Percentiles rank a stretch among this genome's conserved stretches.
Conservation (phyloP, 2,329 filamentous ascomycete genomes). For the Calonectria crousiana region DNA sequence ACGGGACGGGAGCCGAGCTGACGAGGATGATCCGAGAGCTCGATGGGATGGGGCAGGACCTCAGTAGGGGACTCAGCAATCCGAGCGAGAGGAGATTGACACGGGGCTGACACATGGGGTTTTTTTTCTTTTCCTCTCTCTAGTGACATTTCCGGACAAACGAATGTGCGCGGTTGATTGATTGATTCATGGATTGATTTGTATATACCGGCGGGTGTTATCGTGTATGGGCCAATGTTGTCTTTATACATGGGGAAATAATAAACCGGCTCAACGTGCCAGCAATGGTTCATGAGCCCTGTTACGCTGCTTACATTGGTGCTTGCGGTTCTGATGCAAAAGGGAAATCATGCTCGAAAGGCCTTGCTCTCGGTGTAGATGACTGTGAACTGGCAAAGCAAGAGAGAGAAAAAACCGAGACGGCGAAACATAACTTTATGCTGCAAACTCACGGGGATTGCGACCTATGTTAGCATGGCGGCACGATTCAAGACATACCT, state of each 20-base stretch:
- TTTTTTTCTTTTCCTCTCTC: neutral
- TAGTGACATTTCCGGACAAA: neutral
- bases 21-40: conserved; percentile 4
- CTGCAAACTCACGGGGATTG: neutral
- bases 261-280: neutral
- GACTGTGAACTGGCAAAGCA: neutral
- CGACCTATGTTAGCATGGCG: conserved; percentile 32
- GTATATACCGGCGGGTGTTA: neutral
- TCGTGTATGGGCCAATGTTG: neutral
- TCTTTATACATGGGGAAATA: neutral
- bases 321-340: neutral
- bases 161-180: neutral
- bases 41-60: neutral
- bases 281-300: neutral
- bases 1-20: neutral
- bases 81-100: neutral
- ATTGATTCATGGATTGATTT: neutral
- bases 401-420: no score
- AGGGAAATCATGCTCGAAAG: neutral
- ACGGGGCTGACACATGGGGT: neutral
- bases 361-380: neutral
- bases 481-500: conserved; percentile 39
- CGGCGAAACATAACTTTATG: neutral
- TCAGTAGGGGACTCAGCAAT: neutral
- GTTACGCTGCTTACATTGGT: neutral